Evolutionary conservation across 164 flowering plant species (phyloP), one percentile per base, ranked within the genome.

Genomic region (Sextonia rubra): DNA sequence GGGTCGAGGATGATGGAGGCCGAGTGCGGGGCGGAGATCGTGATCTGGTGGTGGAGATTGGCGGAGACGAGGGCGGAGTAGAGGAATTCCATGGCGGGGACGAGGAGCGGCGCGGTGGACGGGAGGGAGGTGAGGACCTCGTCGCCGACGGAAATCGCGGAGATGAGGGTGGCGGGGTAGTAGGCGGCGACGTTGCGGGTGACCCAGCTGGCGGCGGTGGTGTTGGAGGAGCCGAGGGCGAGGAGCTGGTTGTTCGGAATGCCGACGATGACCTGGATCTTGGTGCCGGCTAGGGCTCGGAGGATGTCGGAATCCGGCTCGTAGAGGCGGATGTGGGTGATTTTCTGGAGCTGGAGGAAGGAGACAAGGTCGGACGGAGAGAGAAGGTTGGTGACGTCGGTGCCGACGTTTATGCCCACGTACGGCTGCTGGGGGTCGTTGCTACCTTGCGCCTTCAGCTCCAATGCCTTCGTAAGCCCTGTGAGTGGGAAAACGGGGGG

Each of bases 191-290:
- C 91, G 71, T 92, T 92, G 18, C 89, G 81, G 69, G 75, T 77
- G 67, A 95, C 80, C 99, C 99, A 95, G 17, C 88, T 60, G 47
- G 97, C 91, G 22, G 99, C 98, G 2, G 99, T 92, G 77, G 88
- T 65, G 74, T 91, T 92, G 37, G 98, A 92, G 73, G 95, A 85
- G 7, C 92, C 98, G 63, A 94, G 80, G 12, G 88, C 96, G 52
- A 92, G 86, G 47, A 94, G 83, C 79, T 94, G 96, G 80, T 95
- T 92, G 78, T 95, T 95, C 71, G 99, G 99, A 1, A 95, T 85
- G 29, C 96, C 84, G 56, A 95, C 75, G n/a, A 87, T 81, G 74
- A 95, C 97, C 9, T 92, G 84, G 78, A 95, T 95, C 80, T 87
- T 85, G 75, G 99, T 84, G 47, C 73, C 73, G 20, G 93, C 82